A percentile compares a stretch with the other conserved stretches of the same genome.
Conservation (phyloP, 129 eudicot genomes). For the Flaveria linearis region DNA sequence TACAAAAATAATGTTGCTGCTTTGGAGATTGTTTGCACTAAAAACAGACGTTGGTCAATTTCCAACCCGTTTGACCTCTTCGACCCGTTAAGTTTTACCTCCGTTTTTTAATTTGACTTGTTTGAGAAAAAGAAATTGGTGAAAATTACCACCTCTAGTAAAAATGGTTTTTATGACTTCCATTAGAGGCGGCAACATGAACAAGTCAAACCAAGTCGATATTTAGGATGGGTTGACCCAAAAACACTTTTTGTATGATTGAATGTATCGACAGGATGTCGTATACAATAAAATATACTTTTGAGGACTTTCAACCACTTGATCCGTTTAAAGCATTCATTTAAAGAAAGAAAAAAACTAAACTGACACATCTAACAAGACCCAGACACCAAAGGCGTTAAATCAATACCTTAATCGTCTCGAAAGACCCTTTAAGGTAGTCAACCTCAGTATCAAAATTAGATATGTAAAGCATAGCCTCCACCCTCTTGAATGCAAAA, state of each 20-base stretch:
- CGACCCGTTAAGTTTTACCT: not conserved
- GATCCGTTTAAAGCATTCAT: not conserved
- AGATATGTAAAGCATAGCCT: conserved; percentile 80
- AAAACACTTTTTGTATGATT: too few species aligned
- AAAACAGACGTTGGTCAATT: not conserved
- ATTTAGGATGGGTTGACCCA: not conserved
- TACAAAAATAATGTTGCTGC: too few species aligned
- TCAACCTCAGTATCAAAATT: conserved; percentile 71
- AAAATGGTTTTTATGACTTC: too few species aligned
- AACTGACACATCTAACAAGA: not conserved
- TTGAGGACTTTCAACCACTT: not conserved
- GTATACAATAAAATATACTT: not conserved
- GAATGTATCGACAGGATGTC: too few species aligned
- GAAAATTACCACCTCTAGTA: too few species aligned
- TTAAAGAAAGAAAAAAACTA: not conserved
- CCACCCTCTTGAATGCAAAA: conserved; percentile 71
- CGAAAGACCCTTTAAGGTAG: conserved; percentile 66
- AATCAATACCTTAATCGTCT: conserved; percentile 61
- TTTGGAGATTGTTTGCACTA: not conserved
- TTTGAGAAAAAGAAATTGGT: too few species aligned
- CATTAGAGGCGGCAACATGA: too few species aligned
- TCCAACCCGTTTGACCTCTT: not conserved
- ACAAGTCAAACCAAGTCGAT: too few species aligned
- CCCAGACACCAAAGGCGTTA: conserved; percentile 6
- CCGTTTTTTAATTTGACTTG: too few species aligned